Base-by-base conservation (phyloP, 2,329 filamentous ascomycete species). In the Fusarium secorum region DNA sequence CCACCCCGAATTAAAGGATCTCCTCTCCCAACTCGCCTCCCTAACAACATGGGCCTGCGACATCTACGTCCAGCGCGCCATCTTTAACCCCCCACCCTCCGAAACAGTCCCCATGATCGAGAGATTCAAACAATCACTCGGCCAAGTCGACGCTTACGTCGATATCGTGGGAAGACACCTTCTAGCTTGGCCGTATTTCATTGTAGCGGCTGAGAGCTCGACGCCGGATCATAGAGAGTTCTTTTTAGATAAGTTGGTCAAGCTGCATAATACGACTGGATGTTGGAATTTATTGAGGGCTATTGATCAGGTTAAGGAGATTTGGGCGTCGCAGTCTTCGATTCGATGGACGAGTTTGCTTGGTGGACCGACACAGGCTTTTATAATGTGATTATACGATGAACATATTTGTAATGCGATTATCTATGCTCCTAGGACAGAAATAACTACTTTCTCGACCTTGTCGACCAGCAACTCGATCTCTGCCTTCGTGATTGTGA, bases 231-330 rank as follows among this genome's bases (percentile, higher is more conserved):
- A 74, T 22, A 55, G 72, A 6, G 53, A 71, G 11, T 74, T 74
- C 53, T 74, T 74, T 22, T 36, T 74, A 17, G 58, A 66, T 6
- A 74, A 73, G 5, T 38, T 74, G 13, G 61, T 68, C 2, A 71
- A 73, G 0, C 8, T 74, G 1, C 59, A 74, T 26, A 67, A 46
- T 9, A 67, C 38, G 8, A 74, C 72, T 1, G 70, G 72, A 0
- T 74, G 72, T 3, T 73, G 70, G 70, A 74, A 74, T 20, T 26
- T 74, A 11, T 26, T 74, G n/a, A 57, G 70, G 30, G 72, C 72
- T 7, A 66, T 74, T n/a, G 72, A 74, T 5, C 72, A 74, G 17
- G 68, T 74, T 1, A 61, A 71, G 24, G 70, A 73, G 18, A 74
- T 74, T 30, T 74, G 72, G 72, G 72, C 67, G 11, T 70, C 70